These are phyloP conservation scores for Skeletonema potamos DNA, from an alignment of 108 stramenopile species.

Conservation along the genomic window DNA sequence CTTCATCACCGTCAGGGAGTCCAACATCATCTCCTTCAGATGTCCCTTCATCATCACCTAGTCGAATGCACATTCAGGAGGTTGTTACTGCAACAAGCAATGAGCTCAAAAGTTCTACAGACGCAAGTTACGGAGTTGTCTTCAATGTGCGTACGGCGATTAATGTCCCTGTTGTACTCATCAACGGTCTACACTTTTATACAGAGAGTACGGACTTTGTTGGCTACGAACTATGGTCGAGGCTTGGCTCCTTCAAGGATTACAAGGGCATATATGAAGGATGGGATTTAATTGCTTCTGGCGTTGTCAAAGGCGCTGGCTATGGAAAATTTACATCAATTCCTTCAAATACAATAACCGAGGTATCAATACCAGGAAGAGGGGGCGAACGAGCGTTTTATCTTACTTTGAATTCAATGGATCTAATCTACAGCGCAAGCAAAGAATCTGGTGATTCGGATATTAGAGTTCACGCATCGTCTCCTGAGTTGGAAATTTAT, in stretches of 20 bases:
- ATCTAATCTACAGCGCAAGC: not conserved
- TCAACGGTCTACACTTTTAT: conserved; percentile 6
- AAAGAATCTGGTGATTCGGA: not conserved
- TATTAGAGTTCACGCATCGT: not conserved
- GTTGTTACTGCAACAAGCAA: conserved; percentile 1
- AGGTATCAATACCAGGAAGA: conserved; percentile 5
- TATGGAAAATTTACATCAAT: conserved; percentile 2
- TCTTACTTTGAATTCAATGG: not conserved
- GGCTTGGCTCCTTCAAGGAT: not conserved
- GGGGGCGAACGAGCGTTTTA: conserved; percentile 1
- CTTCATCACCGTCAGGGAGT: not conserved
- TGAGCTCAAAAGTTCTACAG: not conserved
- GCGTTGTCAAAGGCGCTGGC: not conserved
- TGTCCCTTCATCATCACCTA: not conserved
- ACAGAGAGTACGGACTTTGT: not conserved
- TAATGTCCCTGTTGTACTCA: not conserved
- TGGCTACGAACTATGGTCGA: conserved; percentile 9
- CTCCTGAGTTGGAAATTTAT: conserved; percentile 2
- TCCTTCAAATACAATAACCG: not conserved
- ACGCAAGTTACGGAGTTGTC: not conserved
- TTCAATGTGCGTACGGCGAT: not conserved
- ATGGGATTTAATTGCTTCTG: conserved; percentile 1
- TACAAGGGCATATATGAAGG: not conserved
- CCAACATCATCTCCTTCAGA: not conserved
- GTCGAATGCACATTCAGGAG: not conserved